Conservation (phyloP, 2,329 filamentous ascomycete genomes). For the Colletotrichum lentis region DNA sequence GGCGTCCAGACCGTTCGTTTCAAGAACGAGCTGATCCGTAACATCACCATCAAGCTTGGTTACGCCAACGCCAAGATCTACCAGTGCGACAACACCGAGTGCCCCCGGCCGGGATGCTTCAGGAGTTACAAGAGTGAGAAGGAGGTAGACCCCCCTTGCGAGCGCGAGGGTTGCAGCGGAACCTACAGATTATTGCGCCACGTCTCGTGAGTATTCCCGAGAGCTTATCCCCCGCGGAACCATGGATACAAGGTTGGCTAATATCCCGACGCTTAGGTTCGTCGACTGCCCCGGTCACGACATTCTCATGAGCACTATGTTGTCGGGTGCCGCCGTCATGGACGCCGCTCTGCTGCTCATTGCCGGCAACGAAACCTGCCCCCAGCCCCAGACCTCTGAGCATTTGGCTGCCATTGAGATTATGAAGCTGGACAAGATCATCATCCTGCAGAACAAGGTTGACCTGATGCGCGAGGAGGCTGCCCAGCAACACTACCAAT, state of each 20-base stretch:
- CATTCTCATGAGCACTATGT: constrained; percentile 99
- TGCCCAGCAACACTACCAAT: constrained; percentile 92
- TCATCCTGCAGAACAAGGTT: constrained; percentile 99
- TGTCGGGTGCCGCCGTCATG: constrained; percentile 99
- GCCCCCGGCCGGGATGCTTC: constrained; percentile 94
- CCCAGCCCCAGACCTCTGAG: constrained; percentile 97
- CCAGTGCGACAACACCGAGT: constrained; percentile 92
- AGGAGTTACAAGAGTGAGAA: constrained; percentile 98
- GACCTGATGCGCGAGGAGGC: constrained; percentile 97
- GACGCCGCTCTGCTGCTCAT: constrained; percentile 96
- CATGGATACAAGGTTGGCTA: constrained; percentile 38
- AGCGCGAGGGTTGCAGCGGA: constrained; percentile 88
- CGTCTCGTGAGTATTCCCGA: constrained; percentile 75
- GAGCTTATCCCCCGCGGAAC: constrained; percentile 26
- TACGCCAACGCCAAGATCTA: constrained; percentile 99
- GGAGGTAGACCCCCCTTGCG: constrained; percentile 95
- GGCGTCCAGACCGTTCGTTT: constrained; percentile 98
- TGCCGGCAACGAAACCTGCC: constrained; percentile 97
- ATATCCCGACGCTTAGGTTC: constrained; percentile 66
- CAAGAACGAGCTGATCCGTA: constrained; percentile 99
- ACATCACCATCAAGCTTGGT: constrained; percentile 99
- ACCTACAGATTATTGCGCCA: constrained; percentile 89
- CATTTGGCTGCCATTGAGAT: constrained; percentile 99
- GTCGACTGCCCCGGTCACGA: constrained; percentile 99
- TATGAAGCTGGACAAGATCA: constrained; percentile 99